These are phyloP conservation scores for Xylariaceae sp. DNA, from an alignment of 2,329 filamentous ascomycete species.

Conservation along the genomic window DNA sequence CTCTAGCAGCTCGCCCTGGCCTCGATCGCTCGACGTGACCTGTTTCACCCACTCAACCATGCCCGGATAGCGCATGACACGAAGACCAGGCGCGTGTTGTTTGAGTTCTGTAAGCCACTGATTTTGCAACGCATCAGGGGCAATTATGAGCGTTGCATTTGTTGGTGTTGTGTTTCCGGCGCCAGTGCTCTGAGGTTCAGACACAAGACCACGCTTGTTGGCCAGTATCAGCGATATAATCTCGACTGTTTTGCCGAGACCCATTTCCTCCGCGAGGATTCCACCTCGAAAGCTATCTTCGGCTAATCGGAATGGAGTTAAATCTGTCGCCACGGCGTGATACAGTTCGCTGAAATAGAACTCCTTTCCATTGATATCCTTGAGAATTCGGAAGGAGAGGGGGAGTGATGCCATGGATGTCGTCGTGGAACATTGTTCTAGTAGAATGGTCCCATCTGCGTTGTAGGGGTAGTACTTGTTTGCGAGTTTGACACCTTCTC, in stretches of 20 bases:
- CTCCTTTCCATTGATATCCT: slow-evolving; percentile 44
- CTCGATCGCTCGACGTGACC: background rate
- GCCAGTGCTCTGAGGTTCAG: slow-evolving; percentile 39
- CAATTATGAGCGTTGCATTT: slow-evolving; percentile 60
- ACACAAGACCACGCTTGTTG: slow-evolving; percentile 46
- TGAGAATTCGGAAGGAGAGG: slow-evolving; percentile 42
- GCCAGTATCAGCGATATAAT: slow-evolving; percentile 67
- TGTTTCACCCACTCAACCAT: slow-evolving; percentile 33
- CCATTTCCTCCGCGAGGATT: slow-evolving; percentile 79
- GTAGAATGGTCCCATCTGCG: slow-evolving; percentile 15
- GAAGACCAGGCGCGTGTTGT: slow-evolving; percentile 56
- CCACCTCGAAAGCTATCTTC: slow-evolving; percentile 53
- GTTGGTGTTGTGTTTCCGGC: slow-evolving; percentile 44
- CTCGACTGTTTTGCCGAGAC: slow-evolving; percentile 77
- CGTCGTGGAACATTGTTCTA: slow-evolving; percentile 26
- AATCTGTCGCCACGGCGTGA: slow-evolving; percentile 54
- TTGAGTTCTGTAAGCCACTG: slow-evolving; percentile 63
- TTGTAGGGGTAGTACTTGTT: slow-evolving; percentile 36
- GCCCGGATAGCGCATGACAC: slow-evolving; percentile 57
- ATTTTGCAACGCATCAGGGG: slow-evolving; percentile 52
- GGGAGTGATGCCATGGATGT: slow-evolving; percentile 29
- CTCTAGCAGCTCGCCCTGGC: slow-evolving; percentile 33
- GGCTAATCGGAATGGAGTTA: slow-evolving; percentile 40
- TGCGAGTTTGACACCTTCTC: slow-evolving; percentile 54
- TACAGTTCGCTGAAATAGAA: slow-evolving; percentile 56